Percentiles rank a stretch among this genome's conserved stretches.
These are phyloP conservation scores for Vicia sativa DNA, from an alignment of 306 rosid species.

Conservation along the genomic window DNA sequence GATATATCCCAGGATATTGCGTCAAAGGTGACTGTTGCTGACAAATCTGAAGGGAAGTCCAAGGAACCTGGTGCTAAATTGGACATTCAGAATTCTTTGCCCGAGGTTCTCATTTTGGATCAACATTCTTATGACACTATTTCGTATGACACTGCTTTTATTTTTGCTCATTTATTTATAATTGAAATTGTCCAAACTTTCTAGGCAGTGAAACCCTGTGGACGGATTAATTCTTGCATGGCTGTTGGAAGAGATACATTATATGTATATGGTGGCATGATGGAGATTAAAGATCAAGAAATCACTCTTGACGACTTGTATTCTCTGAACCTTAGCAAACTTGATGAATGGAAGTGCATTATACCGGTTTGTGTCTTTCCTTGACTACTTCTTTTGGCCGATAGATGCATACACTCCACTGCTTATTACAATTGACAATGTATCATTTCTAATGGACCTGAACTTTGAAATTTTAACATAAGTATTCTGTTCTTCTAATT, in stretches of 20 bases:
- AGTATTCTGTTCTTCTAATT: conserved; percentile 15
- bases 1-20: conserved; percentile 65
- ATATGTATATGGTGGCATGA: conserved; percentile 91
- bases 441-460: not conserved
- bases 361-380: conserved; percentile 70
- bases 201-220: conserved; percentile 90
- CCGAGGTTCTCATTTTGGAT: conserved; percentile 68
- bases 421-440: conserved; percentile 6
- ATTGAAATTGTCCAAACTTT: conserved; percentile 39
- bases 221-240: conserved; percentile 93
- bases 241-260: conserved; percentile 84
- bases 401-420: conserved; percentile 11
- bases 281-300: conserved; percentile 92
- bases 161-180: conserved; percentile 39
- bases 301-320: conserved; percentile 92
- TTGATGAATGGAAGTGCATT: conserved; percentile 99
- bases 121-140: conserved; percentile 16
- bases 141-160: conserved; percentile 19
- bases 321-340: conserved; percentile 92
- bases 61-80: conserved; percentile 47
- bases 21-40: conserved; percentile 54
- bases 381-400: conserved; percentile 21
- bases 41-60: conserved; percentile 55
- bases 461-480: conserved; percentile 11
- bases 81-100: conserved; percentile 58